Evolutionary conservation across 2,329 filamentous ascomycete genomes (phyloP).

Genomic region (Polychaeton citri): DNA sequence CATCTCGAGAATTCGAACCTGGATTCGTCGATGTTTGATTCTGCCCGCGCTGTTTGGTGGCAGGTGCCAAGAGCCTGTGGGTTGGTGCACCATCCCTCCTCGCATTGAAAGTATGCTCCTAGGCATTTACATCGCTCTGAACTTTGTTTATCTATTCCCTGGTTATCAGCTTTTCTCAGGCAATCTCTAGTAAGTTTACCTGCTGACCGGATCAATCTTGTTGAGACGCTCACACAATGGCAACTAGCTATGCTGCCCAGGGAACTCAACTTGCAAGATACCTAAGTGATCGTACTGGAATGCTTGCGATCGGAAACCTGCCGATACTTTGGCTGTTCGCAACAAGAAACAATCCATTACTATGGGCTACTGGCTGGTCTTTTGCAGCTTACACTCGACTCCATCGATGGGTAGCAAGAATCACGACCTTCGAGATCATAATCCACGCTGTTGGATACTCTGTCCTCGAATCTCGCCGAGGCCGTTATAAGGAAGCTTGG

Average conservation of each 20-base stretch:
- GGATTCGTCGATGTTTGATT: slow-evolving; percentile 26
- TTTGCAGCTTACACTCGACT: slow-evolving; percentile 55
- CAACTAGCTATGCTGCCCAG: slow-evolving; percentile 8
- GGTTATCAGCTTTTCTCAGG: slow-evolving; percentile 32
- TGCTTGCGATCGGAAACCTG: slow-evolving; percentile 50
- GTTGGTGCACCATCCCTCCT: slow-evolving; percentile 35
- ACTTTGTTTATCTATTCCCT: slow-evolving; percentile 29
- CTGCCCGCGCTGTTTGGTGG: slow-evolving; percentile 31
- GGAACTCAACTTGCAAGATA: slow-evolving; percentile 38
- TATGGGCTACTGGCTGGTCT: slow-evolving; percentile 57
- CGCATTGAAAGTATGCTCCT: slow-evolving; percentile 35
- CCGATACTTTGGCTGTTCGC: slow-evolving; percentile 54
- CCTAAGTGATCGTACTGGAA: slow-evolving; percentile 49
- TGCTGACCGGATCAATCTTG: neutral
- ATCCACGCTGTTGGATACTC: slow-evolving; percentile 50
- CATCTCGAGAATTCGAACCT: no score
- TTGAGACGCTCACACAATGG: slow-evolving; percentile 1
- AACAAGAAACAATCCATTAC: slow-evolving; percentile 51
- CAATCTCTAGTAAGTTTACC: slow-evolving; percentile 33
- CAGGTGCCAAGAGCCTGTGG: slow-evolving; percentile 27
- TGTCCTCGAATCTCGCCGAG: neutral
- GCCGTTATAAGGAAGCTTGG: slow-evolving; percentile 15
- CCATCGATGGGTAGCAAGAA: slow-evolving; percentile 52
- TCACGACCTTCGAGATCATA: slow-evolving; percentile 48
- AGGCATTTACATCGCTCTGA: slow-evolving; percentile 31